Evolutionary conservation across 2,329 filamentous ascomycete genomes (phyloP), one percentile per base, ranked within the genome.

Genomic region (Exophiala spinifera): DNA sequence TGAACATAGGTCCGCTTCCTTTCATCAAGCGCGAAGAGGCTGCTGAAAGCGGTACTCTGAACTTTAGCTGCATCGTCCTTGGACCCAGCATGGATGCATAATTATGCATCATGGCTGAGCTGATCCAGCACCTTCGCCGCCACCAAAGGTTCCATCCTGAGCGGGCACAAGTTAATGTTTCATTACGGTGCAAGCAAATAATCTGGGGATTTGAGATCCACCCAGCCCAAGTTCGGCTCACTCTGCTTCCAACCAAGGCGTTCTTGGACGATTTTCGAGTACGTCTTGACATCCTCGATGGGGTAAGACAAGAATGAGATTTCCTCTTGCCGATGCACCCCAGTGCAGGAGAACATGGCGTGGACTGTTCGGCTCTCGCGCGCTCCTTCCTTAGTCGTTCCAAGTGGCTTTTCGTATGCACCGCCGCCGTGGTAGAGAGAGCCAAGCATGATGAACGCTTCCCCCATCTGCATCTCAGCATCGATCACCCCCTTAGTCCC

Each of bases 171-270:
- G 8, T 8, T 5, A 25, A 25, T 5, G 8, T 31, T 5, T 49
- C 23, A 3, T 56, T 43, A 49, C 53, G 57, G 34, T 20, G 50
- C 46, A 17, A 60, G 55, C 6, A 71, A 51, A 42, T 65, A 68
- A 40, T 73, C 70, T 0, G 70, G 71, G 19, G 65, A 68, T 54
- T 67, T 69, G 39, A 73, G 60, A 59, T 73, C 72, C 14, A 74
- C 68, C 70, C 71, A 74, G 1, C 71, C 71, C 25, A 73, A 52
- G 50, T 73, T 73, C 15, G 70, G 71, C 51, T 73, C 70, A 28
- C 66, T 69, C 51, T 73, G 69, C 55, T 69, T 72, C 70, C 70
- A 73, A 1, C 70, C 71, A 44, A 73, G 51, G 19, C 70, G 64
- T 15, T 72, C 67, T 36, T 67, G 66, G 14, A 72, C 70, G 3